These are phyloP conservation scores for Blepharisma undulans DNA, from an alignment of 169 alveolate species.

Conservation along the genomic window DNA sequence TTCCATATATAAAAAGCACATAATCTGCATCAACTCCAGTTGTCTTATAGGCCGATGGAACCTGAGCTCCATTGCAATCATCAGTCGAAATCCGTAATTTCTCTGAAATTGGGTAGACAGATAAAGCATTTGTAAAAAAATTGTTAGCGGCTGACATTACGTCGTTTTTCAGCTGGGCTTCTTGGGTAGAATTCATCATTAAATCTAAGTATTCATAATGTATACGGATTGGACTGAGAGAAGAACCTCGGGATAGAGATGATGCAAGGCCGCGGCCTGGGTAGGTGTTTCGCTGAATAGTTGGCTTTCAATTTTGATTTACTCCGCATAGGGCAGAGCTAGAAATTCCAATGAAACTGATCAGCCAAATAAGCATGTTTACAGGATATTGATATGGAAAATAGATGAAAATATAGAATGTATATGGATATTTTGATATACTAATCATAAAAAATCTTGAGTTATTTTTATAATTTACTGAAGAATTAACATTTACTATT, in stretches of 20 bases:
- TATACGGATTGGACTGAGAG: background rate
- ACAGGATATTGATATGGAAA: background rate
- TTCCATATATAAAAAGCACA: background rate
- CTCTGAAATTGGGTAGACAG: background rate
- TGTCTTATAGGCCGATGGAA: conserved; percentile 4
- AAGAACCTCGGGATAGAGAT: background rate
- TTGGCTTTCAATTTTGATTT: background rate
- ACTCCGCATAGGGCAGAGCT: background rate
- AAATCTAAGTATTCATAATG: background rate
- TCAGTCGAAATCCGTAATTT: background rate
- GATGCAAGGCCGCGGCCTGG: background rate
- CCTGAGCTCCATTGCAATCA: background rate
- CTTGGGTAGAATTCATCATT: background rate
- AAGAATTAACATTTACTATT: no score
- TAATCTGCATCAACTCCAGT: conserved; percentile 29
- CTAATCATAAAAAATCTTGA: no score
- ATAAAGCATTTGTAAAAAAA: background rate
- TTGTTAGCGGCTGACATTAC: conserved; percentile 26
- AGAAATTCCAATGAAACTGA: background rate
- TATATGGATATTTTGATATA: no score
- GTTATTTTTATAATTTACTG: no score
- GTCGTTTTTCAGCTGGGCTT: background rate
- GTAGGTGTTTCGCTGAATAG: background rate
- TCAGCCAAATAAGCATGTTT: background rate
- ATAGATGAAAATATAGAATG: background rate